A percentile compares a stretch with the other conserved stretches of the same genome.
Conservation (phyloP, 2,329 filamentous ascomycete genomes). For the Xylariales sp. region DNA sequence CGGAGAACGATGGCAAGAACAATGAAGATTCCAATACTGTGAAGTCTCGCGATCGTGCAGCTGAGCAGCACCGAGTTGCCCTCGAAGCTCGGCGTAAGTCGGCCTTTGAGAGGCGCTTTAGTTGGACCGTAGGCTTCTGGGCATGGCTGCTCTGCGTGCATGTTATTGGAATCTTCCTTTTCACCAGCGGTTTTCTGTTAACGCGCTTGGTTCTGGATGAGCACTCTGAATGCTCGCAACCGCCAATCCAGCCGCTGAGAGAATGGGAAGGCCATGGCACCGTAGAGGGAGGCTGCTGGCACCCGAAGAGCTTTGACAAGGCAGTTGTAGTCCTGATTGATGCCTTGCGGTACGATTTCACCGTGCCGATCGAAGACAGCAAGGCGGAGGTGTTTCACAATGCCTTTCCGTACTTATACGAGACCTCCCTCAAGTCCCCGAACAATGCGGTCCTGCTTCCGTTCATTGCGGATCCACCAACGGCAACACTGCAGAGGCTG, state of each 20-base stretch:
- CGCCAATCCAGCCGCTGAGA: slow-evolving; percentile 57
- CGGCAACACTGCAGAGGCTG: slow-evolving; percentile 83
- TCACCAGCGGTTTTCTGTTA: slow-evolving; percentile 90
- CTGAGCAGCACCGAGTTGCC: slow-evolving; percentile 40
- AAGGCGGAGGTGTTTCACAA: slow-evolving; percentile 71
- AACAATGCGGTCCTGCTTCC: slow-evolving; percentile 84
- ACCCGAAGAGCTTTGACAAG: slow-evolving; percentile 88
- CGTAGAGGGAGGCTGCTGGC: slow-evolving; percentile 77
- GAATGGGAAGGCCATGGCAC: slow-evolving; percentile 38
- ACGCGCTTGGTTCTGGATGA: slow-evolving; percentile 77
- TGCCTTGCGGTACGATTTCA: slow-evolving; percentile 94
- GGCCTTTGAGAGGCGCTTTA: slow-evolving; percentile 48
- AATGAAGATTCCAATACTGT: slow-evolving; percentile 16
- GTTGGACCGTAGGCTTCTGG: slow-evolving; percentile 64
- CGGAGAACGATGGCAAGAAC: slow-evolving; percentile 33
- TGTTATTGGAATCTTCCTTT: slow-evolving; percentile 77
- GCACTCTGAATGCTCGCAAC: slow-evolving; percentile 63
- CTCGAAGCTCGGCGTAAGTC: slow-evolving; percentile 44
- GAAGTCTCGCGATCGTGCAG: slow-evolving; percentile 29
- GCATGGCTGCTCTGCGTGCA: slow-evolving; percentile 69
- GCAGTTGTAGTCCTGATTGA: slow-evolving; percentile 89
- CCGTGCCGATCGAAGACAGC: slow-evolving; percentile 65
- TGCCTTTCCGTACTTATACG: slow-evolving; percentile 79
- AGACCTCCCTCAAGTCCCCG: slow-evolving; percentile 69
- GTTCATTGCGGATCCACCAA: slow-evolving; percentile 96